phyloP scores from a whole-genome alignment of 2,329 filamentous ascomycete species.

The Sphaerulina vaccinii region DNA sequence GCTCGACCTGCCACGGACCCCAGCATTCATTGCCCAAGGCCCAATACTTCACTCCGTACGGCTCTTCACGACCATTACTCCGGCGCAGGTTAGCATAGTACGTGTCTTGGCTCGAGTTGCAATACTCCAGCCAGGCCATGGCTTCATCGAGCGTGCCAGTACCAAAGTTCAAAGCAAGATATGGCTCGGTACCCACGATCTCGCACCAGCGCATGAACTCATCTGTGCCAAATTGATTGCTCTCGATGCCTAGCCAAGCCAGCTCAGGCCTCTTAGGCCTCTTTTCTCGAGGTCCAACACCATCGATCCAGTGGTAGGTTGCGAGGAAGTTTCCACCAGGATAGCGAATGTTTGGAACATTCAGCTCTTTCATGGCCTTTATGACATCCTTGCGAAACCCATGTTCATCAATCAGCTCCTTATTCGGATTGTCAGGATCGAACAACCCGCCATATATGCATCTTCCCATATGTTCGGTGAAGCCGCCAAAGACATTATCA shows the following conservation, averaged over 20 bases:
- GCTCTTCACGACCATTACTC: conserved; percentile 71
- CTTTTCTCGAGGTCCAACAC: conserved; percentile 69
- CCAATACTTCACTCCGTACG: conserved; percentile 84
- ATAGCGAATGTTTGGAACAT: conserved; percentile 75
- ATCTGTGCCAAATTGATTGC: conserved; percentile 78
- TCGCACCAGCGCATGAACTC: conserved; percentile 84
- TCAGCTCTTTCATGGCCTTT: conserved; percentile 68
- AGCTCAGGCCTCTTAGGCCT: conserved; percentile 68
- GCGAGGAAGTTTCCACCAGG: conserved; percentile 83
- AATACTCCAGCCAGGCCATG: conserved; percentile 81
- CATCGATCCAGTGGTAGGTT: conserved; percentile 83
- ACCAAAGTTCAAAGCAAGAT: conserved; percentile 77
- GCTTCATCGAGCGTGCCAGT: conserved; percentile 62
- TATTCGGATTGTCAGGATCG: conserved; percentile 64
- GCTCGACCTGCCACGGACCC: conserved; percentile 65
- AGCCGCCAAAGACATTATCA: conserved; percentile 78
- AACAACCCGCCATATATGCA: conserved; percentile 88
- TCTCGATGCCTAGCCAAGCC: conserved; percentile 75
- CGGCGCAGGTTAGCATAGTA: conserved; percentile 79
- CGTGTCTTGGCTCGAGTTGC: conserved; percentile 73
- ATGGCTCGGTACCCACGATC: conserved; percentile 71
- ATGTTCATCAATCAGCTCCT: conserved; percentile 65
- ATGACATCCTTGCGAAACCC: conserved; percentile 80
- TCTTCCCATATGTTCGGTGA: conserved; percentile 88
- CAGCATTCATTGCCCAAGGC: conserved; percentile 74